Evolutionary conservation across 2,329 filamentous ascomycete genomes (phyloP), one percentile per base, ranked within the genome.

Genomic region (Fonsecaea pugnacius): DNA sequence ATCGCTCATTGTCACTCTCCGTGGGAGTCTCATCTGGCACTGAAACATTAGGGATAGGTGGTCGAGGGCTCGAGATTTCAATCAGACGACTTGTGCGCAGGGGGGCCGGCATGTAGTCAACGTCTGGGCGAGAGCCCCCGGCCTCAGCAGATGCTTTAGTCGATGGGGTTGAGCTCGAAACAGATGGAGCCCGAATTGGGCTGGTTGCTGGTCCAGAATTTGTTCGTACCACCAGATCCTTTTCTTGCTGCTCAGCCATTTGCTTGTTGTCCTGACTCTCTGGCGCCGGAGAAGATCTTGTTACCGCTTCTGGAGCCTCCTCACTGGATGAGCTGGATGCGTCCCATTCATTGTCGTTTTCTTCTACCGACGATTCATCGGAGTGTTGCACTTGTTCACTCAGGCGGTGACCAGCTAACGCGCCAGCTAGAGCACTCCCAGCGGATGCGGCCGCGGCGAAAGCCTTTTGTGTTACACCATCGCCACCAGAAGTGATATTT

Each of bases 401-500:
- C 74, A 77, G 18, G 32, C 36, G 50, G 18, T 61, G 32, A 74
- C 73, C 64, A 55, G 78, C 74, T 46, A 84, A 72, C 3, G 81
- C 77, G 21, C 81, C 78, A 40, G 77, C 82, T 53, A 84, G 77
- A 21, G 82, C 80, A 63, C 74, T 77, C 33, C 82, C 82, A 40
- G 81, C 79, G 53, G 77, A 77, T 65, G 78, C 80, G 21, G 80
- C 76, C 21, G 80, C 76, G 36, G 76, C 74, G 59, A 83, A 73
- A n/a, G 79, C 70, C 33, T 58, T 67, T 32, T 62, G 55, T 30
- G 61, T 67, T 9, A 65, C 18, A 14, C 64, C 58, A 52, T 57
- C 54, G 18, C 58, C 50, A 30, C 63, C 52, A 46, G 55, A 35
- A 38, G 54, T 24, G 32, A 30, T 18, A 40, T 63, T 56, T 4